A percentile compares a stretch with the other conserved stretches of the same genome.
These are phyloP conservation scores for Pyrenochaeta sp. DNA, from an alignment of 2,329 filamentous ascomycete genomes.

Conservation along the genomic window DNA sequence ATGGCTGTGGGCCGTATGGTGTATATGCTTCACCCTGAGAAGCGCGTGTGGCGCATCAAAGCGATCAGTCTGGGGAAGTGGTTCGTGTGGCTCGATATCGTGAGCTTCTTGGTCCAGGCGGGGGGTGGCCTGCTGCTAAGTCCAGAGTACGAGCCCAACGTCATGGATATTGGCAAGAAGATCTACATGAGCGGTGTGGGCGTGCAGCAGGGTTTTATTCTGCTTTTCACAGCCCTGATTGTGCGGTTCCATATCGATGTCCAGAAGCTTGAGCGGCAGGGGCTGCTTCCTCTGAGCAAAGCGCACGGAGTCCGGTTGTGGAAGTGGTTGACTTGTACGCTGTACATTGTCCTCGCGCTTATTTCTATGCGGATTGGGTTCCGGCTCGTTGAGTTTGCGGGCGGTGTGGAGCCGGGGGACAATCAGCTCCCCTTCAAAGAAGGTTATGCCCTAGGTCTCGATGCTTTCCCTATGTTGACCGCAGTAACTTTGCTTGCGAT, in stretches of 20 bases:
- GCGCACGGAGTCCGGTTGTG: conserved; percentile 9
- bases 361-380: conserved; percentile 65
- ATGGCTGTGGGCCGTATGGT: conserved; percentile 50
- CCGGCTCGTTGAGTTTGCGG: conserved; percentile 64
- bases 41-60: conserved; percentile 46
- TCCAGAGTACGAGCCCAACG: conserved; percentile 26
- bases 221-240: conserved; percentile 28
- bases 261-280: not conserved
- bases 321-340: conserved; percentile 43
- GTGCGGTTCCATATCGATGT: conserved; percentile 26
- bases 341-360: conserved; percentile 52
- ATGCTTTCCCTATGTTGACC: conserved; percentile 65
- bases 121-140: conserved; percentile 49
- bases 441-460: conserved; percentile 60
- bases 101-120: conserved; percentile 56
- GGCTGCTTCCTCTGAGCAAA: not conserved
- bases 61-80: conserved; percentile 49
- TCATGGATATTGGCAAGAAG: conserved; percentile 49
- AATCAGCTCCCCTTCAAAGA: conserved; percentile 61
- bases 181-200: conserved; percentile 50
- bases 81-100: conserved; percentile 56
- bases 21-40: conserved; percentile 46
- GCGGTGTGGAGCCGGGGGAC: conserved; percentile 48
- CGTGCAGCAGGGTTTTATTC: conserved; percentile 42
- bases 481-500: conserved; percentile 28